Percentiles rank a stretch among this genome's conserved stretches.
Evolutionary conservation across 805 yeast species (phyloP).

Genomic region (Blastobotrys robertii): DNA sequence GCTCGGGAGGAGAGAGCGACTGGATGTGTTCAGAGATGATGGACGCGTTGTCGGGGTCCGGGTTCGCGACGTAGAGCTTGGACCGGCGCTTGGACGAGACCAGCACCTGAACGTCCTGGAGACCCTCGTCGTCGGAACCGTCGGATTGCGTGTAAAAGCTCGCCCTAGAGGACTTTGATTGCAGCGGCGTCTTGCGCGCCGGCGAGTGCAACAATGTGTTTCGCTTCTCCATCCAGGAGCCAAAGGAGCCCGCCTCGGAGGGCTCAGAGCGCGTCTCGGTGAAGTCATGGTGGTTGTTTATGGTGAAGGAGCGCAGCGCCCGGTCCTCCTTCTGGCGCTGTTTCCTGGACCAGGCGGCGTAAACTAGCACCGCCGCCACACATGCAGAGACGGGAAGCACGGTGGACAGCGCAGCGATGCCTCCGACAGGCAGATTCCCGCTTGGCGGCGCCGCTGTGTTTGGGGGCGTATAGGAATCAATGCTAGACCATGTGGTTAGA

Average conservation of each 20-base stretch:
- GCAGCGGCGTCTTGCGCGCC: not conserved
- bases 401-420: constrained; percentile 38
- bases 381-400: constrained; percentile 34
- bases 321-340: constrained; percentile 10
- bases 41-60: constrained; percentile 30
- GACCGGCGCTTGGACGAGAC: constrained; percentile 58
- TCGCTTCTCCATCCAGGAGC: constrained; percentile 19
- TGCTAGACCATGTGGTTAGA: not conserved
- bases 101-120: constrained; percentile 54
- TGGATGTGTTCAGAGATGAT: too few relatives aligned
- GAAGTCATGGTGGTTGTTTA: constrained; percentile 3
- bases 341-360: constrained; percentile 12
- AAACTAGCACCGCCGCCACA: constrained; percentile 23
- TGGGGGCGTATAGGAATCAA: too few relatives aligned
- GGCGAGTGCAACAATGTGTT: constrained; percentile 6
- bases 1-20: too few relatives aligned
- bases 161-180: not conserved
- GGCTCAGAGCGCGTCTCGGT: constrained; percentile 1
- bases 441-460: constrained; percentile 12
- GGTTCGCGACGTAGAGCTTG: constrained; percentile 51
- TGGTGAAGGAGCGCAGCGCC: constrained; percentile 1
- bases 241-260: constrained; percentile 12
- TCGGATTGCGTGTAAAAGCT: not conserved
- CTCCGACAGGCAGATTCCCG: constrained; percentile 24
- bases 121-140: not conserved